These are phyloP conservation scores for Xylaria sp. DNA, from an alignment of 2,329 filamentous ascomycete genomes.

Conservation along the genomic window DNA sequence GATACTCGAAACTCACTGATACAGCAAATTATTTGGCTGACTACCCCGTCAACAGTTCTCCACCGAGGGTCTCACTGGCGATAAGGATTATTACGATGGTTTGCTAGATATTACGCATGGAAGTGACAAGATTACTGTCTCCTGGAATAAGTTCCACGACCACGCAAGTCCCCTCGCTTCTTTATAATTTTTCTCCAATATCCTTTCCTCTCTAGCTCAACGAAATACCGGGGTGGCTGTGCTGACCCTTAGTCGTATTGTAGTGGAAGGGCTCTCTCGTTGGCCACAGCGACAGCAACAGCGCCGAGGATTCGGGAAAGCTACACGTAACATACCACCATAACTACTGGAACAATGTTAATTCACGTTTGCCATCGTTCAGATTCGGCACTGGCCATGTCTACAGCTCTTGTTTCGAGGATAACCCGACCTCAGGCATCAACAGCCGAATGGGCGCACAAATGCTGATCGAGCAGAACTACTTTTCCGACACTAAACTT, in stretches of 20 bases:
- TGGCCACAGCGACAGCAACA: conserved; percentile 70
- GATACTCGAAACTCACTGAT: conserved; percentile 15
- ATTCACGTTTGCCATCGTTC: conserved; percentile 71
- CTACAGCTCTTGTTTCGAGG: conserved; percentile 63
- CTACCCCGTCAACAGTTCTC: conserved; percentile 36
- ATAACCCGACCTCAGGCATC: conserved; percentile 58
- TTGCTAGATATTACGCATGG: conserved; percentile 59
- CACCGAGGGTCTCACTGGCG: conserved; percentile 48
- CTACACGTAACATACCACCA: conserved; percentile 73
- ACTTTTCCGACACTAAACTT: conserved; percentile 58
- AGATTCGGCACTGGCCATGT: conserved; percentile 75
- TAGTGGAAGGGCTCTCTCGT: conserved; percentile 67
- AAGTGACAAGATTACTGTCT: conserved; percentile 57
- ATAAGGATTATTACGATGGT: conserved; percentile 59
- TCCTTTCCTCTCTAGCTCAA: background rate
- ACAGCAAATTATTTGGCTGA: conserved; percentile 6
- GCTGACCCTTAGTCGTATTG: background rate
- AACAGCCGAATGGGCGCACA: conserved; percentile 65
- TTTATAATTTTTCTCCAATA: background rate
- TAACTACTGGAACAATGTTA: conserved; percentile 74
- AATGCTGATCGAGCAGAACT: conserved; percentile 63
- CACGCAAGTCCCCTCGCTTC: conserved; percentile 46
- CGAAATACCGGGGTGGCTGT: too few species aligned
- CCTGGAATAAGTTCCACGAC: conserved; percentile 57
- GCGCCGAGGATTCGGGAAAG: conserved; percentile 68